phyloP scores from a whole-genome alignment of 352 stramenopile genomes.

The Globisporangium cylindrosporum region DNA sequence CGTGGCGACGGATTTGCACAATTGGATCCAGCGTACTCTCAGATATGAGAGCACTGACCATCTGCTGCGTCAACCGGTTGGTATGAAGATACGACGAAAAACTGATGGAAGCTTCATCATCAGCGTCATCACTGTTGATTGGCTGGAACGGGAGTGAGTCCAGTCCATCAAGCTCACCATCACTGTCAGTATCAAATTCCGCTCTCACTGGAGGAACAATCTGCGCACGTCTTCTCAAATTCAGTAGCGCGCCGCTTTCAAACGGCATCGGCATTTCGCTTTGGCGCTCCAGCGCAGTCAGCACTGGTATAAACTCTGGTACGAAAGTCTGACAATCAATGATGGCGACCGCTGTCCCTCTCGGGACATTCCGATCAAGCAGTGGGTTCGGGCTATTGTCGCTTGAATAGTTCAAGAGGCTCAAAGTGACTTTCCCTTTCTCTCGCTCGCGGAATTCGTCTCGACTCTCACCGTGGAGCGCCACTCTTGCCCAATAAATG shows the following conservation, averaged over 20 bases:
- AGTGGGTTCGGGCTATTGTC: conserved; percentile 62
- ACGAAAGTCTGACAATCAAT: conserved; percentile 89
- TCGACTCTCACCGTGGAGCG: conserved; percentile 59
- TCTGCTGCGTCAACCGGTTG: neutral
- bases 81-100: neutral
- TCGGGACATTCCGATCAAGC: conserved; percentile 40
- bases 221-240: conserved; percentile 32
- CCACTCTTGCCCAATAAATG: conserved; percentile 79
- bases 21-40: conserved; percentile 69
- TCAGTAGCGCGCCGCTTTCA: conserved; percentile 66
- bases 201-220: conserved; percentile 9
- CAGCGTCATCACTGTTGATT: conserved; percentile 9
- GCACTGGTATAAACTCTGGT: conserved; percentile 82
- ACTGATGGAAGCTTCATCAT: neutral
- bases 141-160: neutral
- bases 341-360: conserved; percentile 61
- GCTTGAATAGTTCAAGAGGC: conserved; percentile 63
- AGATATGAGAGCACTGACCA: conserved; percentile 34
- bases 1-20: conserved; percentile 74
- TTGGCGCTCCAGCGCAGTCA: conserved; percentile 78
- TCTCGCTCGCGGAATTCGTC: conserved; percentile 71
- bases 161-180: neutral
- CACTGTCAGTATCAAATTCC: neutral
- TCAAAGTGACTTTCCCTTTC: conserved; percentile 53
- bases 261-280: conserved; percentile 72